Evolutionary conservation across 169 alveolate species (phyloP), one percentile per base, ranked within the genome.

Genomic region (Babesia ovis): DNA sequence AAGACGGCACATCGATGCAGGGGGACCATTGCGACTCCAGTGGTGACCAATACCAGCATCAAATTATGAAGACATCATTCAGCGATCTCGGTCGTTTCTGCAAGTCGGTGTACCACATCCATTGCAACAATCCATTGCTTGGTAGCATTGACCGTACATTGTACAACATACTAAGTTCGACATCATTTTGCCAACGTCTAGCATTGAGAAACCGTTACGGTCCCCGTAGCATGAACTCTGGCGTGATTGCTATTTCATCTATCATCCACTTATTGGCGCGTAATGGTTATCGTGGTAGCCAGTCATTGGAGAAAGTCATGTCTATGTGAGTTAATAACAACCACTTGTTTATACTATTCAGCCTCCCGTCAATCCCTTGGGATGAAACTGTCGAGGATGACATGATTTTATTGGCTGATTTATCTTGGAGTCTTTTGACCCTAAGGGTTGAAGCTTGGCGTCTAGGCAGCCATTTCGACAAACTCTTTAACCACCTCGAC

Each of bases 361-460:
- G 74, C 1, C 8, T 64, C 50, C 50, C 62, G 2, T 0, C 45
- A 4, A 20, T 64, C 48, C 74, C 74, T 9, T 48, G 60, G 60
- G 51, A 48, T 32, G 5, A 31, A 41, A 27, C 18, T 64, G 16
- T 22, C 20, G 14, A 45, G 34, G 74, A 64, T 35, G 74, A 64
- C 22, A 14, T 64, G 46, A 42, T 37, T 6, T 9, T 64, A 5
- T 39, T 64, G 27, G 74, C 46, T 1, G 74, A 64, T 31, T 27
- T 68, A 22, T 68, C 68, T 50, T 68, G 79, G 79, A 39, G 70
- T 37, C 29, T 68, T 14, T 25, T 68, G 31, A 39, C 68, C 11
- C 69, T 68, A 0, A 12, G 14, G 25, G 57, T 68, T n/a, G 62
- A 64, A 2, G 74, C 50, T 1, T 1, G 54, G 22, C 48, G 45